Conservation (phyloP, 1,139 yeast species). For the Entelexis paramagnoliae region DNA sequence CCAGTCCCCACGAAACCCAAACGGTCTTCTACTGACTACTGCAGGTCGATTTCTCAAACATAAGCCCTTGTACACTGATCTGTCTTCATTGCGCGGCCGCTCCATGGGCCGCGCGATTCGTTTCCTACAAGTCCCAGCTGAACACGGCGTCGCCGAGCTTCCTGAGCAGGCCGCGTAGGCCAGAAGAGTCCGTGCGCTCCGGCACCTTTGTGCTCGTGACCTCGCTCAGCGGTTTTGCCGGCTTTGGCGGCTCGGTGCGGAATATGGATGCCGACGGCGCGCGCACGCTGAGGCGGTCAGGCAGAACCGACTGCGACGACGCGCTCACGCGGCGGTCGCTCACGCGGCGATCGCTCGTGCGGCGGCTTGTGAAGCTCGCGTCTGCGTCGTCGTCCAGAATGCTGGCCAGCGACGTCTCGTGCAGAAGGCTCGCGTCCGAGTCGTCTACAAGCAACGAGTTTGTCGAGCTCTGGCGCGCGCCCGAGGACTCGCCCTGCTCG, state of each 20-base stretch:
- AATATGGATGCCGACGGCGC: conserved; percentile 1
- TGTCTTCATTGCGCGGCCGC: no score
- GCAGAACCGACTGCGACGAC: conserved; percentile 1
- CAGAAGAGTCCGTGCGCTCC: background rate
- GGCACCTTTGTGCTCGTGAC: conserved; percentile 3
- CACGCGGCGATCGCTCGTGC: background rate
- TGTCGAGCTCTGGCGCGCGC: conserved; percentile 17
- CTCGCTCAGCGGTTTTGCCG: background rate
- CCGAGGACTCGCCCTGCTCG: conserved; percentile 24
- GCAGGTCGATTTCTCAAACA: no score
- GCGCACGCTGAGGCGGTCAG: conserved; percentile 4
- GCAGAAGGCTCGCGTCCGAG: conserved; percentile 18
- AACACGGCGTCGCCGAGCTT: conserved; percentile 26
- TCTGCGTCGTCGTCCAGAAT: conserved; percentile 6
- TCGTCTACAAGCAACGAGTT: conserved; percentile 24
- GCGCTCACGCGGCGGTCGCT: conserved; percentile 4
- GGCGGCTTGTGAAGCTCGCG: background rate
- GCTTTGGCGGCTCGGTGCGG: background rate
- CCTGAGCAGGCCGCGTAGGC: background rate
- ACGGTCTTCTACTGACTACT: no score
- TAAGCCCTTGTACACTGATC: no score
- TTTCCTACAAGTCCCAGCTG: conserved; percentile 44
- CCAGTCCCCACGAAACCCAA: no score
- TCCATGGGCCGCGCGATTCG: background rate
- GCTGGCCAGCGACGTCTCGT: conserved; percentile 16